Evolutionary conservation across 371 early-diverging fungal genomes (phyloP).

Genomic region (Thermomucor indicae-seudaticae): DNA sequence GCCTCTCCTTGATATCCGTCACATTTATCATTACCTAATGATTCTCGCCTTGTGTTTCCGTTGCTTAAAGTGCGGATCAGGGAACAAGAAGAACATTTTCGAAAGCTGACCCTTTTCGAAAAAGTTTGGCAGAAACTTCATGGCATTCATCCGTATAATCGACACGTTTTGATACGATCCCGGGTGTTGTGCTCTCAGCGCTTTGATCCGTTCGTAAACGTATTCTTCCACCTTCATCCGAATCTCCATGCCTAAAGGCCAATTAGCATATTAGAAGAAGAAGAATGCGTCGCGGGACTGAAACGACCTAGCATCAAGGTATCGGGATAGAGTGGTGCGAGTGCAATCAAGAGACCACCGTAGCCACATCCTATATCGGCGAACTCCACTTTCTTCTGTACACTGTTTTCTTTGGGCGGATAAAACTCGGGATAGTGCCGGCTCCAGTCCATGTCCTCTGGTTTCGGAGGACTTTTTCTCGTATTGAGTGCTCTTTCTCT

Average conservation of each 20-base stretch:
- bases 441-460: conserved; percentile 88
- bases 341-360: conserved; percentile 90
- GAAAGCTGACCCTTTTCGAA: conserved; percentile 93
- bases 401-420: conserved; percentile 39
- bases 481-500: not conserved
- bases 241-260: conserved; percentile 92
- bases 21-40: conserved; percentile 68
- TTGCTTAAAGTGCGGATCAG: conserved; percentile 99
- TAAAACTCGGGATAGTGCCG: conserved; percentile 80
- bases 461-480: conserved; percentile 72
- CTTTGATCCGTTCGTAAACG: conserved; percentile 86
- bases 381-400: conserved; percentile 78
- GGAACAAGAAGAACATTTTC: conserved; percentile 98
- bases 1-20: not conserved
- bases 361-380: conserved; percentile 99
- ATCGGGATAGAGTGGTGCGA: conserved; percentile 89
- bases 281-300: too few relatives aligned
- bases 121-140: conserved; percentile 99
- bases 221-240: conserved; percentile 96
- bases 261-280: too few relatives aligned
- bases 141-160: conserved; percentile 97
- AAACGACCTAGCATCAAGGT: conserved; percentile 89
- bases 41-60: conserved; percentile 99
- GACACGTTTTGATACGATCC: conserved; percentile 92
- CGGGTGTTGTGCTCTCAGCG: conserved; percentile 77